Evolutionary conservation across 192 early-diverging fungal species (phyloP), one percentile per base, ranked within the genome.

Genomic region (Dissophora globulifera): DNA sequence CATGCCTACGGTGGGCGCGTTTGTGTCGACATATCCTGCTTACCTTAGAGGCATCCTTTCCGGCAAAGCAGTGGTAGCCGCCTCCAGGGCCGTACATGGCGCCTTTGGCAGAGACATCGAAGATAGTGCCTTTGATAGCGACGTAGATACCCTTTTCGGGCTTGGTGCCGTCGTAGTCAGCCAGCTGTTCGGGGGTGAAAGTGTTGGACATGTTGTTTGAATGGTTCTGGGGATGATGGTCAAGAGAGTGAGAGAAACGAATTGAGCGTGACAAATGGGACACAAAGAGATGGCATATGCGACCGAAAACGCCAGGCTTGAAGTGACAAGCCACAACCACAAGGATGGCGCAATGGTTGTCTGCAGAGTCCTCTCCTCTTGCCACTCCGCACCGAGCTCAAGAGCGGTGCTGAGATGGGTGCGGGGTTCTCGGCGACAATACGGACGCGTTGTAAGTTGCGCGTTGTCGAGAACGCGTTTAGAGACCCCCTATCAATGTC

Each of bases 121-220:
- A 95, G 8, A 95, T 84, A 51, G 81, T 87, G 13, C 94, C 91
- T 74, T 94, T 95, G 56, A 95, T 81, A 4, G 91, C 94, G 22
- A 95, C 82, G 59, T 93, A 95, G 60, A 95, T 87, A 17, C 90
- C 86, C 47, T 56, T 29, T 23, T 65, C 65, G 1, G 78, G 29
- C 49, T 93, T 84, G 17, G 67, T 64, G 27, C 93, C 93, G 59
- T 94, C 81, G 69, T 82, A 85, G 59, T 86, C 12, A 15, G 58
- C 32, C 7, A 76, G 52, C 43, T 76, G 63, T 8, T 67, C 63
- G n/a, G 11, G 13, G 11, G 72, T 22, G 27, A 76, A 76, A 5
- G 46, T 56, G n/a, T 41, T 40, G 22, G 29, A 33, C 50, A 45
- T 45, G 43, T 9, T 45, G 43, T 4, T 9, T 9, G 13, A 10